Conservation (phyloP, 495 filamentous ascomycete species). For the Xylaria castorea region DNA sequence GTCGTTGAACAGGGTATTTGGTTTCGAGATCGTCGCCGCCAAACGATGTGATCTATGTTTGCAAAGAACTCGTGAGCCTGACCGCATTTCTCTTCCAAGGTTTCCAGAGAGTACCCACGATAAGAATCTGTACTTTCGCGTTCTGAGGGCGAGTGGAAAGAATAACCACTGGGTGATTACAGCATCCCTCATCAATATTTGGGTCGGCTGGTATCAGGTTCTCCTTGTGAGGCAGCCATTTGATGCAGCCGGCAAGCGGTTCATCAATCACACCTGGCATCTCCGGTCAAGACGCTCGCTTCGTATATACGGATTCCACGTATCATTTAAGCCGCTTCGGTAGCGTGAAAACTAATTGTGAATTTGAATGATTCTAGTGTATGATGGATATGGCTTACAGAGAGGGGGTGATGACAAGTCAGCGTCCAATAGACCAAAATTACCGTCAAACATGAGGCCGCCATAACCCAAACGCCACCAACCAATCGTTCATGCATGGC, state of each 20-base stretch:
- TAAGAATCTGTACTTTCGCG: slow-evolving; percentile 33
- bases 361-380: background rate
- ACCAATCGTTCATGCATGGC: slow-evolving; percentile 5
- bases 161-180: slow-evolving; percentile 40
- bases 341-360: background rate
- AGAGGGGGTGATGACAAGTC: background rate
- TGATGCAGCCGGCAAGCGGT: slow-evolving; percentile 36
- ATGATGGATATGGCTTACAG: background rate
- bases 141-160: slow-evolving; percentile 32
- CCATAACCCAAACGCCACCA: background rate
- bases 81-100: background rate
- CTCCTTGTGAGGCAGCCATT: slow-evolving; percentile 36
- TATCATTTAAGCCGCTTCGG: background rate
- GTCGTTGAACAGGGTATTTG: slow-evolving; percentile 24
- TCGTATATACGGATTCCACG: background rate
- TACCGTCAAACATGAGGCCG: background rate
- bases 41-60: slow-evolving; percentile 42
- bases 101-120: slow-evolving; percentile 27
- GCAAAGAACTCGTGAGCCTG: slow-evolving; percentile 7
- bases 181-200: slow-evolving; percentile 33
- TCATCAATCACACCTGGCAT: slow-evolving; percentile 20
- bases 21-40: slow-evolving; percentile 32
- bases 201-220: slow-evolving; percentile 27
- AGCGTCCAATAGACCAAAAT: background rate
- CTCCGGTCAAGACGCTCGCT: background rate